A percentile compares a stretch with the other conserved stretches of the same genome.
Evolutionary conservation across 495 filamentous ascomycete species (phyloP).

Genomic region (Umbilicaria muhlenbergii): DNA sequence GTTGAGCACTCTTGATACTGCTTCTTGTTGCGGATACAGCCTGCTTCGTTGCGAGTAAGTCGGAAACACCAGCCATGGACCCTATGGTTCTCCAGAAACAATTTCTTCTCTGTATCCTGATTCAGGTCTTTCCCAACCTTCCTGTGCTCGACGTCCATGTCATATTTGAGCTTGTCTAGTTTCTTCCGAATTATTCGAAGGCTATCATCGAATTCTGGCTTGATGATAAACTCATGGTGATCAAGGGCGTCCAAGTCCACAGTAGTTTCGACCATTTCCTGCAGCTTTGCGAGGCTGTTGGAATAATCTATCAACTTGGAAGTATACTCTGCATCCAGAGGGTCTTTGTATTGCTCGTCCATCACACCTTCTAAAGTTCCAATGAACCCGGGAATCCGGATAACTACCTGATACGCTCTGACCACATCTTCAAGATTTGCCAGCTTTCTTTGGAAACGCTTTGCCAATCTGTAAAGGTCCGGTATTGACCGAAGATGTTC

Average conservation of each 20-base stretch:
- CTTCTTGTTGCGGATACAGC: constrained; percentile 80
- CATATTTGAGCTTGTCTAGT: constrained; percentile 66
- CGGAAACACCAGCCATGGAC: constrained; percentile 96
- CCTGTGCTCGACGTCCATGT: constrained; percentile 74
- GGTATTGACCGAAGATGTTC: constrained; percentile 89
- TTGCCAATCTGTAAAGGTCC: constrained; percentile 83
- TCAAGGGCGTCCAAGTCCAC: constrained; percentile 93
- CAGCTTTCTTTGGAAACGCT: constrained; percentile 81
- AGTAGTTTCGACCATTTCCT: constrained; percentile 98
- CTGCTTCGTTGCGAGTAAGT: constrained; percentile 78
- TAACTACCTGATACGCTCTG: constrained; percentile 83
- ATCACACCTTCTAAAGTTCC: constrained; percentile 81
- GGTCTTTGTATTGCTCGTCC: constrained; percentile 85
- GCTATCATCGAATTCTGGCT: constrained; percentile 90
- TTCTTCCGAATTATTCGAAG: constrained; percentile 77
- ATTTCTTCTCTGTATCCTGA: constrained; percentile 93
- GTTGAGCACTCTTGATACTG: constrained; percentile 92
- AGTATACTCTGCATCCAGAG: constrained; percentile 78
- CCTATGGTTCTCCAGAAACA: constrained; percentile 93
- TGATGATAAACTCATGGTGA: constrained; percentile 97
- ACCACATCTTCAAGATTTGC: constrained; percentile 94
- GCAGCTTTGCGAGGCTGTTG: constrained; percentile 68
- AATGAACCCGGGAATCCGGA: constrained; percentile 81
- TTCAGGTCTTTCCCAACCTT: constrained; percentile 66
- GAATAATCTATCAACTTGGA: constrained; percentile 61